These are phyloP conservation scores for Penicillium verhagenii DNA, from an alignment of 495 filamentous ascomycete genomes.

Conservation along the genomic window DNA sequence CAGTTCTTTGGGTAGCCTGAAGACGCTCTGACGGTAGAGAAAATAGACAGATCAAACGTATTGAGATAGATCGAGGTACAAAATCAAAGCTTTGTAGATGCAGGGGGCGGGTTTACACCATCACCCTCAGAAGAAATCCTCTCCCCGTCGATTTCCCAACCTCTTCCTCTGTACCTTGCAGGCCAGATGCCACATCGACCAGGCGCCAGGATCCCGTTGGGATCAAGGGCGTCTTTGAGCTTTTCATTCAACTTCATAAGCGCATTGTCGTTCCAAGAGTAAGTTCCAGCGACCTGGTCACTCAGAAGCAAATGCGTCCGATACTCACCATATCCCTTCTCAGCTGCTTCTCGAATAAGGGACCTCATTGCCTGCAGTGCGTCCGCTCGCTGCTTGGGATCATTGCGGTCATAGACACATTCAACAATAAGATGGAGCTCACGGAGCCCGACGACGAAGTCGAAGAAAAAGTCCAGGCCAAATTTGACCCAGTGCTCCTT, in stretches of 20 bases:
- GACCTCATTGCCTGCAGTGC: constrained; percentile 41
- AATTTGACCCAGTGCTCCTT: constrained; percentile 33
- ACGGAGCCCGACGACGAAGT: constrained; percentile 51
- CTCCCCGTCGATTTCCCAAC: constrained; percentile 11
- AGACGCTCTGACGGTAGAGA: too few species aligned
- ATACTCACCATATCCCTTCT: constrained; percentile 49
- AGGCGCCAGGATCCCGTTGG: constrained; percentile 57
- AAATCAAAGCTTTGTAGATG: too few species aligned
- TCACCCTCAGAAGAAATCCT: constrained; percentile 7
- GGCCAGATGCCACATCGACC: constrained; percentile 58
- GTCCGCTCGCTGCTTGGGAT: constrained; percentile 33
- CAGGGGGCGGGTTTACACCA: constrained; percentile 10
- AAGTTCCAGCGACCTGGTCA: constrained; percentile 54
- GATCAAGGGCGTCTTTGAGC: constrained; percentile 58
- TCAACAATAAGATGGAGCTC: constrained; percentile 56
- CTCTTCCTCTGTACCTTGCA: constrained; percentile 41
- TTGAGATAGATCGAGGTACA: too few species aligned
- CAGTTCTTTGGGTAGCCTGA: too few species aligned
- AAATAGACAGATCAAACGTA: too few species aligned
- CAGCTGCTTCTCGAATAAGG: constrained; percentile 46
- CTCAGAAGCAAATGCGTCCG: constrained; percentile 55
- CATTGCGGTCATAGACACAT: constrained; percentile 54
- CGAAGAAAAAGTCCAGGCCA: constrained; percentile 52
- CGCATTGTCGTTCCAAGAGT: constrained; percentile 53
- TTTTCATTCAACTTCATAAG: constrained; percentile 54